Evolutionary conservation across 2,329 filamentous ascomycete genomes (phyloP).

Genomic region (Geosmithia putterillii): DNA sequence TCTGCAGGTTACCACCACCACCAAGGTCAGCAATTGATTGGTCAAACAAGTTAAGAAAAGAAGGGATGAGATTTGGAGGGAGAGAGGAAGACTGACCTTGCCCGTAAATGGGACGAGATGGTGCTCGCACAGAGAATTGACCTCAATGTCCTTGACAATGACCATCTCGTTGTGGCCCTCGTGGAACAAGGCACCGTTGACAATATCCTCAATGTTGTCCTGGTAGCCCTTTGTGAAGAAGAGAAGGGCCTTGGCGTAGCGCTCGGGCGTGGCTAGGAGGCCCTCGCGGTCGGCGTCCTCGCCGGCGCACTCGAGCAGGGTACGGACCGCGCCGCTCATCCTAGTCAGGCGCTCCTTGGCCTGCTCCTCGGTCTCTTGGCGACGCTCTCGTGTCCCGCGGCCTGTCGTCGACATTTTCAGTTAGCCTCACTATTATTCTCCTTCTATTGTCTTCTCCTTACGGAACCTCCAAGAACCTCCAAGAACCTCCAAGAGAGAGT

Average conservation of each 20-base stretch:
- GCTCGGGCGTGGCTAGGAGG: constrained; percentile 57
- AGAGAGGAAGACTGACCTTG: constrained; percentile 45
- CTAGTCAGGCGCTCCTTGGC: constrained; percentile 39
- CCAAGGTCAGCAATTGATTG: neutral
- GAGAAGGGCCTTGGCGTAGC: constrained; percentile 91
- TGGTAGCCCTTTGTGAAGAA: constrained; percentile 97
- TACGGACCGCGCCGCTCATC: constrained; percentile 50
- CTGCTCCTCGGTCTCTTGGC: constrained; percentile 36
- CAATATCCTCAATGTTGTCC: constrained; percentile 81
- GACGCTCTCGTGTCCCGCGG: constrained; percentile 49
- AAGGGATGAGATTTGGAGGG: neutral
- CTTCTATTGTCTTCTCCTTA: constrained; percentile 7
- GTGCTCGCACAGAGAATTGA: constrained; percentile 74
- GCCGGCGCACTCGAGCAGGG: constrained; percentile 56
- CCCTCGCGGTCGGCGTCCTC: constrained; percentile 56
- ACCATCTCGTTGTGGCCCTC: constrained; percentile 96
- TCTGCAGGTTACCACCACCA: constrained; percentile 37
- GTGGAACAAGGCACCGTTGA: constrained; percentile 90
- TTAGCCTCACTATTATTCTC: constrained; percentile 2
- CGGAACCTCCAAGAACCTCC: constrained; percentile 1
- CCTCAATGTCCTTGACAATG: constrained; percentile 64
- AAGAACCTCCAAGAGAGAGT: constrained; percentile 1
- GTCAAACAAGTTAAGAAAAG: neutral
- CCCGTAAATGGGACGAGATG: constrained; percentile 94
- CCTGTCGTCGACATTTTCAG: constrained; percentile 28